Conservation (phyloP, 495 filamentous ascomycete species). For the Penicillium atrosanguineum region DNA sequence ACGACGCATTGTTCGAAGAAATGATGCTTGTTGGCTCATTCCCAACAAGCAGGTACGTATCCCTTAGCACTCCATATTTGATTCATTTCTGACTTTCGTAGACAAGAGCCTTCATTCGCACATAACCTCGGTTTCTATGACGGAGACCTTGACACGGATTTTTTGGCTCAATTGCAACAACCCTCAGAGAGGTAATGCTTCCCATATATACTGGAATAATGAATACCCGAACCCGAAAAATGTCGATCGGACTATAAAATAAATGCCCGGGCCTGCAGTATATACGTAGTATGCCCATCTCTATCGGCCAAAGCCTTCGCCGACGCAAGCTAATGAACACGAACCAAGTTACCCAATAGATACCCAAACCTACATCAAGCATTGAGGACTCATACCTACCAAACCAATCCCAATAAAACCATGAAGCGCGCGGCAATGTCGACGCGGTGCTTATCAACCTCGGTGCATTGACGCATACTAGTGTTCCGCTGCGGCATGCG, state of each 20-base stretch:
- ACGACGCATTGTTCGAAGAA: slow-evolving; percentile 24
- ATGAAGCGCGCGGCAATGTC: no score
- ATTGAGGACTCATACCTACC: no score
- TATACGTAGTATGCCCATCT: no score
- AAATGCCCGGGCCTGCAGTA: no score
- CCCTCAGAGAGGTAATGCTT: no score
- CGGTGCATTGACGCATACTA: no score
- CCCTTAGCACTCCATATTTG: background rate
- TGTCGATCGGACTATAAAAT: background rate
- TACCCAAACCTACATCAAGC: no score
- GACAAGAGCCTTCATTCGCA: slow-evolving; percentile 24
- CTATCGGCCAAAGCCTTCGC: slow-evolving; percentile 7
- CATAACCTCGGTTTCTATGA: slow-evolving; percentile 29
- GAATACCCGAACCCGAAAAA: background rate
- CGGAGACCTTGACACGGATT: slow-evolving; percentile 25
- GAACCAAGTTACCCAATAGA: no score
- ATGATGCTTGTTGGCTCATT: slow-evolving; percentile 15
- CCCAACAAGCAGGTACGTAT: slow-evolving; percentile 13
- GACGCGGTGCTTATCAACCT: no score
- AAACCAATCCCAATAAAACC: no score
- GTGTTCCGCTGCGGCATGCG: no score
- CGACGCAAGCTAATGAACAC: background rate
- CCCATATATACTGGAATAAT: no score
- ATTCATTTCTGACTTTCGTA: background rate
- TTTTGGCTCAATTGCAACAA: slow-evolving; percentile 22